Percentiles rank a stretch among this genome's conserved stretches.
Evolutionary conservation across 2,329 filamentous ascomycete species (phyloP).

Genomic region (Diaporthe sp.): DNA sequence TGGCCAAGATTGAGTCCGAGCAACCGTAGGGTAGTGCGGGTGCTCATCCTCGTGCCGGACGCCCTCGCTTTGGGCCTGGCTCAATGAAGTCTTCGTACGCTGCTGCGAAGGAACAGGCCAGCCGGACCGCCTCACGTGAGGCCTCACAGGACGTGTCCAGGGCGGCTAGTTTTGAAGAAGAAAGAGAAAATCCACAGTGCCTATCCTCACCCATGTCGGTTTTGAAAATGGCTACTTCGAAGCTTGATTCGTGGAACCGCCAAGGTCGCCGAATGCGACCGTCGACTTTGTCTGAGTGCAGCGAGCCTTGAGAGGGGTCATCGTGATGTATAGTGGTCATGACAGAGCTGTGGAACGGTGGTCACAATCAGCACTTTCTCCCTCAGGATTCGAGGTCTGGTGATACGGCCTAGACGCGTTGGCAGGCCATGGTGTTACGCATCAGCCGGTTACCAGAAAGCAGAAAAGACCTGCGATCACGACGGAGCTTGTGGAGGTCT

Average conservation of each 20-base stretch:
- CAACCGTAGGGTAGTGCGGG: slow-evolving; percentile 32
- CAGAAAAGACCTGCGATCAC: no score
- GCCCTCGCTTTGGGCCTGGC: background rate
- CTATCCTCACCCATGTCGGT: background rate
- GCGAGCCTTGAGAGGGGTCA: background rate
- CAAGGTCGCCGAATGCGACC: background rate
- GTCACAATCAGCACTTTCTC: background rate
- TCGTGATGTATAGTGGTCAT: no score
- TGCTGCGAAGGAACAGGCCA: slow-evolving; percentile 5
- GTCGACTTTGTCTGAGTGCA: slow-evolving; percentile 16
- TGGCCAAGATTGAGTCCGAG: slow-evolving; percentile 39
- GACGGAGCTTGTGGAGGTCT: background rate
- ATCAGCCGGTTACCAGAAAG: background rate
- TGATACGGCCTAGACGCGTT: background rate
- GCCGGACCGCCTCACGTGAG: background rate
- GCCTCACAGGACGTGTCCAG: background rate
- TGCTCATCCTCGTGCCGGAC: background rate
- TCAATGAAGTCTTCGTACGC: background rate
- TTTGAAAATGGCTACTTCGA: background rate
- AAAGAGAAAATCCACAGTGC: background rate
- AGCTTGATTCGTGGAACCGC: background rate
- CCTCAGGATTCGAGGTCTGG: background rate
- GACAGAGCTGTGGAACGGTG: background rate
- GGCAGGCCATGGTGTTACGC: background rate
- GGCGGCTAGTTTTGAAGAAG: background rate